phyloP scores from a whole-genome alignment of 331 rosid species.

The Quercus tomentella region DNA sequence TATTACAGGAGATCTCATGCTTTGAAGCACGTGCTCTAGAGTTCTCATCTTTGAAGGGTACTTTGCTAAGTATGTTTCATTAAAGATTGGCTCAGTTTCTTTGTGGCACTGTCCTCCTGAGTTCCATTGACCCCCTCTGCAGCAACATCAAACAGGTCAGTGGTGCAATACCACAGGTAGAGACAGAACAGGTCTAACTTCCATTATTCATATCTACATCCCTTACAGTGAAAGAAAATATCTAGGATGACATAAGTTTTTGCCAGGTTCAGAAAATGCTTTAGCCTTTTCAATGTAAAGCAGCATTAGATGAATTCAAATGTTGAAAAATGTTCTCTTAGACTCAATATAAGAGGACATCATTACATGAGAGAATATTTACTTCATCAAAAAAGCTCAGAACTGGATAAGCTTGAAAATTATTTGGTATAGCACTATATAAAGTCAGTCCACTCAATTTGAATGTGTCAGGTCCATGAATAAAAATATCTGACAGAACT shows the following conservation, averaged over 20 bases:
- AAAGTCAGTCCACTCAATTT: background rate
- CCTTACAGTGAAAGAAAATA: background rate
- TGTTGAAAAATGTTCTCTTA: background rate
- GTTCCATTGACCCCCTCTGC: slow-evolving; percentile 97
- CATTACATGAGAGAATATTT: too few species aligned
- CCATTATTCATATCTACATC: background rate
- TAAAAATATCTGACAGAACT: too few species aligned
- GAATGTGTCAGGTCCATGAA: too few species aligned
- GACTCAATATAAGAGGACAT: too few species aligned
- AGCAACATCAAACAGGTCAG: slow-evolving; percentile 24
- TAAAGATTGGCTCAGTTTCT: slow-evolving; percentile 73
- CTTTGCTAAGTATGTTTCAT: slow-evolving; percentile 40
- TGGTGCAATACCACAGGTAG: background rate
- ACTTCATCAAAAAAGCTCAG: background rate
- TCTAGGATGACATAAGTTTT: background rate
- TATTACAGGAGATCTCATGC: slow-evolving; percentile 66
- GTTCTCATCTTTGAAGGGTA: slow-evolving; percentile 89
- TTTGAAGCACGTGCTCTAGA: slow-evolving; percentile 51
- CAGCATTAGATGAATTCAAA: background rate
- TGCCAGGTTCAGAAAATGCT: background rate
- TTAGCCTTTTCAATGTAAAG: background rate
- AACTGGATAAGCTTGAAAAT: background rate
- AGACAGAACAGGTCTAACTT: background rate
- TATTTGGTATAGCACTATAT: background rate
- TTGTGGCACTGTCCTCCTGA: slow-evolving; percentile 90